Conservation (phyloP, 2,329 filamentous ascomycete species). For the Exserohilum rostratum region DNA sequence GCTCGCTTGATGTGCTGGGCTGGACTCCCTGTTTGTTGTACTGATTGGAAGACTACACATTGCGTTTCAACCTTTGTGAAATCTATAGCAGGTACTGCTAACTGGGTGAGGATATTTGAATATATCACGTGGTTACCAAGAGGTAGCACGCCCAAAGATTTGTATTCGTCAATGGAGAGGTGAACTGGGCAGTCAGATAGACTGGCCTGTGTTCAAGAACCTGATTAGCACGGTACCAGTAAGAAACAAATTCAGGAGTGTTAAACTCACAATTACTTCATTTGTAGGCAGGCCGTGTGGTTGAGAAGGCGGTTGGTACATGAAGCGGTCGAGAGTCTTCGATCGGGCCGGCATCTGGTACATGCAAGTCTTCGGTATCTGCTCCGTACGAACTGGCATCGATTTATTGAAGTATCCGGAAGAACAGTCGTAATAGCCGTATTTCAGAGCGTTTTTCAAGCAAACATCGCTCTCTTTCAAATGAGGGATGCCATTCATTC, state of each 20-base stretch:
- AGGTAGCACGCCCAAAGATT: constrained; percentile 57
- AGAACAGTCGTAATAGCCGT: constrained; percentile 37
- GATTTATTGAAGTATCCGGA: constrained; percentile 21
- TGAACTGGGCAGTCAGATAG: constrained; percentile 52
- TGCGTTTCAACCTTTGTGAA: constrained; percentile 57
- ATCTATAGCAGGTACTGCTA: constrained; percentile 47
- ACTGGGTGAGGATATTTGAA: constrained; percentile 10
- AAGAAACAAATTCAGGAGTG: neutral
- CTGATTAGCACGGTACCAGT: neutral
- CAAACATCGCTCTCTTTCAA: constrained; percentile 50
- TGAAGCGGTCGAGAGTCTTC: constrained; percentile 49
- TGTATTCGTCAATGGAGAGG: constrained; percentile 62
- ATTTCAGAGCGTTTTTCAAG: constrained; percentile 54
- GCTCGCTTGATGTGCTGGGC: constrained; percentile 30
- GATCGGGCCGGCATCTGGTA: constrained; percentile 48
- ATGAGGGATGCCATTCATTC: constrained; percentile 27
- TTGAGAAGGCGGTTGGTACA: constrained; percentile 41
- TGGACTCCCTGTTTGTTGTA: constrained; percentile 55
- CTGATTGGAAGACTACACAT: constrained; percentile 57
- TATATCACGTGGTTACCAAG: constrained; percentile 51
- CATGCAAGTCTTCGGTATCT: constrained; percentile 44
- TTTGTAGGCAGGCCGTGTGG: constrained; percentile 54
- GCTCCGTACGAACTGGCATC: constrained; percentile 15
- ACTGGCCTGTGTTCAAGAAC: constrained; percentile 5
- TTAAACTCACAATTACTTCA: constrained; percentile 57